Base-by-base conservation (phyloP, 1,284 basidiomycete species). In the Abortiporus biennis region DNA sequence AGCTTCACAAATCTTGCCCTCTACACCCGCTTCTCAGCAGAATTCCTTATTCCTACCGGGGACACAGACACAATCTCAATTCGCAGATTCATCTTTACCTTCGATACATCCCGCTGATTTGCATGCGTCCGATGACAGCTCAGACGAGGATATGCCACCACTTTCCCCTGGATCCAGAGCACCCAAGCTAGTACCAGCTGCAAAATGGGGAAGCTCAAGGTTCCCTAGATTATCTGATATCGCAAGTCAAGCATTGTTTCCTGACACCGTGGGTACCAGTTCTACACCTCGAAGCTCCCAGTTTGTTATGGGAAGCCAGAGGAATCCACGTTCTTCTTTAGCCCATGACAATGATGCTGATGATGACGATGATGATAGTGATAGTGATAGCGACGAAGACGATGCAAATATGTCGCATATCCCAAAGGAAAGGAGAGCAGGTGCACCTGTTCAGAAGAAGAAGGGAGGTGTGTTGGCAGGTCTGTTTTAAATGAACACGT, bases 191-290 rank as follows among this genome's bases (percentile, higher is more conserved):
- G 11, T 13, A 16, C 13, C 25, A 17, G 11, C 12, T 29, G 27
- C 36, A 9, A 49, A 56, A 51, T 35, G n/a, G 32, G 50, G 56
- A 24, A 44, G 48, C 17, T 38, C 54, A 17, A 53, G 52, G 38
- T 76, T 67, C 54, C 74, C 72, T 8, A 55, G 68, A 19, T 58
- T 85, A 32, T 72, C 76, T 6, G 71, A 77, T 36, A 65, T 85
- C 41, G 66, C 73, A 16, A 68, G 67, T 51, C 67, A 72, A 51
- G 50, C 54, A 35, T 53, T 73, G 45, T 72, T 72, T 57, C 49
- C 66, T 3, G 38, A 43, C 3, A 30, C 43, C 8, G 16, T 46
- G 31, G 42, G 39, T 11, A 40, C 48, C 4, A 36, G 43, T 22
- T 33, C 35, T 48, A 49, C 58, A 36, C 49, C 54, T 47, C 38